Conservation (phyloP, 805 yeast genomes). For the Sporopachydermia quercuum region DNA sequence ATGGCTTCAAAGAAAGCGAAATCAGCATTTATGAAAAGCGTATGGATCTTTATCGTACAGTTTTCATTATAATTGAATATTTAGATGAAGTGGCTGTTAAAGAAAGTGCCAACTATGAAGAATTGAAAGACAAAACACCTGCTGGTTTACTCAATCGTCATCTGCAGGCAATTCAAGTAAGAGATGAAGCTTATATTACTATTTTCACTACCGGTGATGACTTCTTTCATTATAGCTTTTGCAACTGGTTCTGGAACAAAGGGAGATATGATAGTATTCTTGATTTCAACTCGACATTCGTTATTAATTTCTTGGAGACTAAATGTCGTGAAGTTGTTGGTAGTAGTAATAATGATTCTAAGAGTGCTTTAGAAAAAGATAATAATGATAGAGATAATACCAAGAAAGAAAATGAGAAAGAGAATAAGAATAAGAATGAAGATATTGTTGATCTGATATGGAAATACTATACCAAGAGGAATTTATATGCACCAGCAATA, state of each 20-base stretch:
- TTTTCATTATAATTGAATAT: conserved; percentile 61
- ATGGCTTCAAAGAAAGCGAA: conserved; percentile 31
- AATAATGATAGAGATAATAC: conserved; percentile 22
- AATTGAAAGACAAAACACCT: conserved; percentile 3
- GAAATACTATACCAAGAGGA: conserved; percentile 77
- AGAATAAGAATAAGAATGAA: no score
- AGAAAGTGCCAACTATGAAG: neutral
- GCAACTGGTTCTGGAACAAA: conserved; percentile 79
- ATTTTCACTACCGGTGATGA: conserved; percentile 68
- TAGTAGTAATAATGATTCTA: conserved; percentile 11
- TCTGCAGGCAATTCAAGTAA: conserved; percentile 29
- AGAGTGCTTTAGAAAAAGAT: conserved; percentile 22
- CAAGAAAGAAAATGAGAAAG: conserved; percentile 48
- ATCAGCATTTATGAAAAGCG: conserved; percentile 35
- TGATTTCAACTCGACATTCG: conserved; percentile 68
- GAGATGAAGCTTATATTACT: conserved; percentile 59
- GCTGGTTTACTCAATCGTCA: conserved; percentile 28
- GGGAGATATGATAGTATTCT: conserved; percentile 65
- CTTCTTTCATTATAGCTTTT: conserved; percentile 80
- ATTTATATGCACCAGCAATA: conserved; percentile 73
- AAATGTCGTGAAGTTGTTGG: neutral
- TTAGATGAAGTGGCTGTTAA: no score
- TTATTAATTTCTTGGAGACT: conserved; percentile 53
- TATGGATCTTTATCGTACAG: conserved; percentile 46
- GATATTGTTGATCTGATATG: conserved; percentile 78